phyloP scores from a whole-genome alignment of 2,329 filamentous ascomycete genomes.

The Hymenoscyphus linearis region DNA sequence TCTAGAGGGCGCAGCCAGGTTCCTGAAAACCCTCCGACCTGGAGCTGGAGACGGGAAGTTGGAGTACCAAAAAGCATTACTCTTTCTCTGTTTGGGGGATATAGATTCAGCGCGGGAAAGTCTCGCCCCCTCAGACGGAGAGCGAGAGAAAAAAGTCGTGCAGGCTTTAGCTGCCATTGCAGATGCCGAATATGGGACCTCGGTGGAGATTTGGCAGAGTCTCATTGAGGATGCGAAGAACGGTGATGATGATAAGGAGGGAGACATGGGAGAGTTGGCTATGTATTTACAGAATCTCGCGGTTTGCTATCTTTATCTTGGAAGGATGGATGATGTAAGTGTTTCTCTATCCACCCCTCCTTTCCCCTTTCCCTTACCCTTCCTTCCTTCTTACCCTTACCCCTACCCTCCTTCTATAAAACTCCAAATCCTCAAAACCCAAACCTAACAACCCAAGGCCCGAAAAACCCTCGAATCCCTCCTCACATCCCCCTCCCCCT shows the following conservation, averaged over 20 bases:
- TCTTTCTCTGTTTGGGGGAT: constrained; percentile 78
- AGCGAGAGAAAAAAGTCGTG: constrained; percentile 43
- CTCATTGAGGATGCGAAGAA: constrained; percentile 36
- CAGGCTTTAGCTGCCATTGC: constrained; percentile 71
- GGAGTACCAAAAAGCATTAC: constrained; percentile 51
- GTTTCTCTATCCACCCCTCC: neutral
- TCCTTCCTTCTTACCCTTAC: neutral
- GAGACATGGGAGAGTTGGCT: constrained; percentile 46
- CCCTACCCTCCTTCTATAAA: neutral
- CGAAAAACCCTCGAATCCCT: constrained; percentile 57
- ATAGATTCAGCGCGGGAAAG: constrained; percentile 58
- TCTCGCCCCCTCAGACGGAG: constrained; percentile 35
- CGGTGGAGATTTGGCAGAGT: constrained; percentile 55
- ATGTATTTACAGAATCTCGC: constrained; percentile 79
- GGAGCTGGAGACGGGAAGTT: constrained; percentile 36
- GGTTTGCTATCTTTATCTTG: constrained; percentile 78
- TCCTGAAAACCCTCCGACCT: constrained; percentile 55
- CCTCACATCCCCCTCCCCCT: too few relatives aligned
- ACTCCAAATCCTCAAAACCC: neutral
- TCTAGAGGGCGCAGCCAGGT: constrained; percentile 68
- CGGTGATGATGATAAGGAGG: constrained; percentile 29
- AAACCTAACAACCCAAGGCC: constrained; percentile 42
- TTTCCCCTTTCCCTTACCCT: neutral
- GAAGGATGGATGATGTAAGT: constrained; percentile 64
- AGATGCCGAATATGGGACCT: constrained; percentile 64